Evolutionary conservation across 495 filamentous ascomycete species (phyloP).

Genomic region (Aspergillus sclerotiicarbonarius): DNA sequence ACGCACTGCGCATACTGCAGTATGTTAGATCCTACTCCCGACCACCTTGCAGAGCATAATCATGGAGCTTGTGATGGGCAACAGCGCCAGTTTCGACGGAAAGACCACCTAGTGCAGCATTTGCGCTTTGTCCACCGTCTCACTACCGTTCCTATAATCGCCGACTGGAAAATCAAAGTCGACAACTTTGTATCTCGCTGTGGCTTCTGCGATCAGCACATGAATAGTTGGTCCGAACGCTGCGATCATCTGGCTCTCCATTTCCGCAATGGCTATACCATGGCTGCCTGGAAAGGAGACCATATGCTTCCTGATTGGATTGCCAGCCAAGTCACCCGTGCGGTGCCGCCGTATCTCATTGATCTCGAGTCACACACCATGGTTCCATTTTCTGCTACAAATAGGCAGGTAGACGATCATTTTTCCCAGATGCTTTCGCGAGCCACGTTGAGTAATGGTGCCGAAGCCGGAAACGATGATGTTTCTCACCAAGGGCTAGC

Average conservation of each 20-base stretch:
- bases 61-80: conserved; percentile 63
- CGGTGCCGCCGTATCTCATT: conserved; percentile 54
- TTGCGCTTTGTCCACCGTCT: conserved; percentile 67
- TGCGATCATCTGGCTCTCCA: conserved; percentile 62
- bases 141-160: conserved; percentile 58
- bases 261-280: conserved; percentile 60
- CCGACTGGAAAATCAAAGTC: conserved; percentile 63
- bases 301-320: conserved; percentile 66
- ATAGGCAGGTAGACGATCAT: conserved; percentile 17
- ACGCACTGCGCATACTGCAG: conserved; percentile 28
- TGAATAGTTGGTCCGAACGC: conserved; percentile 60
- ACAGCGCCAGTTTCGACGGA: conserved; percentile 73
- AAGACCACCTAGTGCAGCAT: conserved; percentile 78
- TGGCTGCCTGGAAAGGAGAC: conserved; percentile 68
- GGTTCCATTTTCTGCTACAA: conserved; percentile 31
- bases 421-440: conserved; percentile 14
- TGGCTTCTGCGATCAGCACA: conserved; percentile 60
- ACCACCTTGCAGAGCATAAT: conserved; percentile 46
- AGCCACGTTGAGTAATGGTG: neutral
- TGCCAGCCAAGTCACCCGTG: conserved; percentile 59
- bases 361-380: conserved; percentile 26
- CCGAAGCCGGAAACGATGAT: conserved; percentile 6
- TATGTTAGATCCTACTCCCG: conserved; percentile 12
- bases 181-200: conserved; percentile 61
- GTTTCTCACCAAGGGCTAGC: too few species aligned